These are phyloP conservation scores for Chalciporus sphaerocephalus DNA, from an alignment of 768 basidiomycete genomes.

Conservation along the genomic window DNA sequence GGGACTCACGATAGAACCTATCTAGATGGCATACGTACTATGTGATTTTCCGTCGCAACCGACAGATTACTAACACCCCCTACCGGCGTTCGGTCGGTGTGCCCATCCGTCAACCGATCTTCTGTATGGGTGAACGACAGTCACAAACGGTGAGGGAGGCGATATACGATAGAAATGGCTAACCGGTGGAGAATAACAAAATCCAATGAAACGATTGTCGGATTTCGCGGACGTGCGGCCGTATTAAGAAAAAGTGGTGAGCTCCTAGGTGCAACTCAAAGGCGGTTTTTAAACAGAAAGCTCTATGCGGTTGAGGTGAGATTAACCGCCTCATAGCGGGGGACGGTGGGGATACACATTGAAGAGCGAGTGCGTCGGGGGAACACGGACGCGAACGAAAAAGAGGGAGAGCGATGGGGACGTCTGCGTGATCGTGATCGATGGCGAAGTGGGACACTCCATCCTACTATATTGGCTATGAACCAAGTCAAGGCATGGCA, in stretches of 20 bases:
- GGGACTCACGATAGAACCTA: slow-evolving; percentile 8
- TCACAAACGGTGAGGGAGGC: too few relatives aligned
- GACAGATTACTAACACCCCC: too few relatives aligned
- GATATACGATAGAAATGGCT: too few relatives aligned
- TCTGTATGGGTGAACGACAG: too few relatives aligned
- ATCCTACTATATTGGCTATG: slow-evolving; percentile 55
- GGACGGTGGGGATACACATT: not conserved
- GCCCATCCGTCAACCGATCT: too few relatives aligned
- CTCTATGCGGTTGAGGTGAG: not conserved
- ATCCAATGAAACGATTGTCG: not conserved
- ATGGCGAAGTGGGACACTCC: slow-evolving; percentile 36
- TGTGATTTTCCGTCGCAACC: too few relatives aligned
- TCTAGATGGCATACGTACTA: too few relatives aligned
- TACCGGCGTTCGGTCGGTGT: too few relatives aligned
- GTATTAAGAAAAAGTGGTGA: slow-evolving; percentile 15
- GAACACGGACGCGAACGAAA: not conserved
- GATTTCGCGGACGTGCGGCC: slow-evolving; percentile 1
- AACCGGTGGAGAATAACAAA: not conserved
- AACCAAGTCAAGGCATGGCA: slow-evolving; percentile 41
- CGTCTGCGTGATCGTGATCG: slow-evolving; percentile 6
- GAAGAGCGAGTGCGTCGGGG: not conserved
- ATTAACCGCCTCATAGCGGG: not conserved
- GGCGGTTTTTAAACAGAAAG: slow-evolving; percentile 28
- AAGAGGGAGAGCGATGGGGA: not conserved
- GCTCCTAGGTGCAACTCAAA: slow-evolving; percentile 19